Evolutionary conservation across 176 grass and related monocot genomes (phyloP), one percentile per base, ranked within the genome.

Genomic region (Stipa capillata): DNA sequence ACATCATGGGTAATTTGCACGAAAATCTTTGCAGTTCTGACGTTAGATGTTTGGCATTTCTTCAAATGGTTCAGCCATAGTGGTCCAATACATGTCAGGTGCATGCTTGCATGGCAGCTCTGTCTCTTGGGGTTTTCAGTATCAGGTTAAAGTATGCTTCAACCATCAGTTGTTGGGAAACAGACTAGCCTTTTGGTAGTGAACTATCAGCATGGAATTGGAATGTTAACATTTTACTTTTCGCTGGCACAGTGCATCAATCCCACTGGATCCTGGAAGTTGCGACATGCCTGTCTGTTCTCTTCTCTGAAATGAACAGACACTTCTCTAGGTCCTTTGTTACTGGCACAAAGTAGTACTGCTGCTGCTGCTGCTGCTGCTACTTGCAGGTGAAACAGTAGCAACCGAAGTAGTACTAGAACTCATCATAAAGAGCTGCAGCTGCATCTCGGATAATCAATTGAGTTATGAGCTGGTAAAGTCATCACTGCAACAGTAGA

Each of bases 401-500:
- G 18, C 16, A 66, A 32, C 15, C 45, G 62, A 29, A 49, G 27
- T 0, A 8, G 41, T 25, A 73, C 69, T 24, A 41, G 8, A 28
- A 17, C 40, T 77, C 39, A 10, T 69, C 51, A 40, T 50, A 70
- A 50, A 31, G 41, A 55, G 27, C 7, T n/a, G n/a, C 3, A 28
- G 17, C 7, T 12, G 21, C 69, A 28, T 48, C 72, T 44, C n/a
- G n/a, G n/a, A n/a, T n/a, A n/a, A n/a, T n/a, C n/a, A n/a, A n/a
- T n/a, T n/a, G n/a, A n/a, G n/a, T n/a, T n/a, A n/a, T n/a, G n/a
- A n/a, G n/a, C n/a, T n/a, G n/a, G n/a, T n/a, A n/a, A n/a, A n/a
- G n/a, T n/a, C n/a, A n/a, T n/a, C n/a, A n/a, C n/a, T n/a, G 52
- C 72, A 29, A 82, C 78, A 81, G 78, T 75, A 72, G 61, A 66